These are phyloP conservation scores for Myriosclerotinia scirpicola DNA, from an alignment of 2,329 filamentous ascomycete genomes.

Conservation along the genomic window DNA sequence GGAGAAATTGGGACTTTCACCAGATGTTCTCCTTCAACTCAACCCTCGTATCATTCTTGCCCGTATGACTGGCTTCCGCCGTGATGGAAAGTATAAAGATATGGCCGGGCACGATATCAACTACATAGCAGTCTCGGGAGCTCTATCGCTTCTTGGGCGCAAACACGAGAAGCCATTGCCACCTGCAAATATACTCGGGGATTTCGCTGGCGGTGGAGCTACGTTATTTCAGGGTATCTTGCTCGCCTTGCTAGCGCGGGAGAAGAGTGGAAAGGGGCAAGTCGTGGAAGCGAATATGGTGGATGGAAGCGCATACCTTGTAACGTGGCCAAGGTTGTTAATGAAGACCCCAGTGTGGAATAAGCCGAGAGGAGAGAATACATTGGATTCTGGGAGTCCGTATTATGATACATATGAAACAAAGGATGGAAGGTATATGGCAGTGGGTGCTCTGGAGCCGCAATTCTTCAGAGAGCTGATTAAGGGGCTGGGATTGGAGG, in stretches of 20 bases:
- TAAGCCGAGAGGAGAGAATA: constrained; percentile 67
- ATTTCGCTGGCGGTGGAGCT: constrained; percentile 88
- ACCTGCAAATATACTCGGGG: constrained; percentile 80
- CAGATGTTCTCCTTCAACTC: constrained; percentile 59
- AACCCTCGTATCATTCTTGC: constrained; percentile 80
- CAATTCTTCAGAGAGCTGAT: constrained; percentile 75
- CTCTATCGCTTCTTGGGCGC: constrained; percentile 73
- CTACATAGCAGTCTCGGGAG: constrained; percentile 86
- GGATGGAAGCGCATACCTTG: constrained; percentile 78
- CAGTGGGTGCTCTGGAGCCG: constrained; percentile 87
- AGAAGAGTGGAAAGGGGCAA: constrained; percentile 69
- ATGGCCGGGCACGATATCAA: constrained; percentile 98
- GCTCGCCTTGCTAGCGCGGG: constrained; percentile 70
- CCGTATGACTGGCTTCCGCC: constrained; percentile 85
- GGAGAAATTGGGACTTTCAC: constrained; percentile 78
- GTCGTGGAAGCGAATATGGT: constrained; percentile 98
- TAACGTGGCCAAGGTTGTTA: constrained; percentile 71
- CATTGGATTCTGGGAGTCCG: constrained; percentile 80
- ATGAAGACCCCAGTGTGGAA: constrained; percentile 63
- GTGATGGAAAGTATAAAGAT: constrained; percentile 77
- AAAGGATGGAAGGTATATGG: constrained; percentile 73
- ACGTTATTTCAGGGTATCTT: constrained; percentile 80
- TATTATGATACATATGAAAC: constrained; percentile 92
- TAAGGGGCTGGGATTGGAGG: constrained; percentile 61
- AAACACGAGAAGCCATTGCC: constrained; percentile 68